phyloP scores from a whole-genome alignment of 192 early-diverging fungal genomes.

The Backusella macrospora region DNA sequence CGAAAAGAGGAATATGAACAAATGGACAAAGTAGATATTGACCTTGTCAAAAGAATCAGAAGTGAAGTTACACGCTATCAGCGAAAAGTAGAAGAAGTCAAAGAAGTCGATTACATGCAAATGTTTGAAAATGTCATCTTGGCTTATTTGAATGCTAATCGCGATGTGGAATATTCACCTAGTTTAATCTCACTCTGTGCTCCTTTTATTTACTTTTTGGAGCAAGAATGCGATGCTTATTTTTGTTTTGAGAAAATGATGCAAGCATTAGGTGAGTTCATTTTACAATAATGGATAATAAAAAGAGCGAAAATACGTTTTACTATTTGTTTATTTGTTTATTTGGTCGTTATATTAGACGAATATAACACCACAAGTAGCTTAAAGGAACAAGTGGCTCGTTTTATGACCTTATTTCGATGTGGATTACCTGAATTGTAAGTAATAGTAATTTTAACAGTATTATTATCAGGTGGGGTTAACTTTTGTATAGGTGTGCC shows the following conservation, averaged over 20 bases:
- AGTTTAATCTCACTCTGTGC: slow-evolving; percentile 76
- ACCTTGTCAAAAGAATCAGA: slow-evolving; percentile 73
- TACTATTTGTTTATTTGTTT: neutral
- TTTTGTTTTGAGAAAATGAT: slow-evolving; percentile 79
- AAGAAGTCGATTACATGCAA: slow-evolving; percentile 27
- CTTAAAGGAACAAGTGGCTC: slow-evolving; percentile 75
- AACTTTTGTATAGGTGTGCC: slow-evolving; percentile 49
- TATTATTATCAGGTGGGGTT: neutral
- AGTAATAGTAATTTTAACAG: slow-evolving; percentile 6
- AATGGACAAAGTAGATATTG: slow-evolving; percentile 68
- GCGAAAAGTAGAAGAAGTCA: slow-evolving; percentile 31
- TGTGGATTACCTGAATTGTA: slow-evolving; percentile 86
- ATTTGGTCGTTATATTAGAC: slow-evolving; percentile 45
- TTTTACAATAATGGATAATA: neutral
- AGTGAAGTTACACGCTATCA: slow-evolving; percentile 74
- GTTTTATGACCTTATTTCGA: slow-evolving; percentile 85
- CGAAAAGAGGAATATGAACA: slow-evolving; percentile 64
- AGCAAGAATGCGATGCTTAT: slow-evolving; percentile 75
- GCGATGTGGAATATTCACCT: slow-evolving; percentile 73
- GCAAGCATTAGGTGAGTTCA: slow-evolving; percentile 57
- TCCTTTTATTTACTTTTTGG: slow-evolving; percentile 76
- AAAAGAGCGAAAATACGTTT: neutral
- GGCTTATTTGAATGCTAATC: slow-evolving; percentile 78
- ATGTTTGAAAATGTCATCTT: slow-evolving; percentile 81
- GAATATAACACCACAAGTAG: slow-evolving; percentile 62